Evolutionary conservation across 805 yeast genomes (phyloP).

Genomic region (Zygotorulaspora florentina): DNA sequence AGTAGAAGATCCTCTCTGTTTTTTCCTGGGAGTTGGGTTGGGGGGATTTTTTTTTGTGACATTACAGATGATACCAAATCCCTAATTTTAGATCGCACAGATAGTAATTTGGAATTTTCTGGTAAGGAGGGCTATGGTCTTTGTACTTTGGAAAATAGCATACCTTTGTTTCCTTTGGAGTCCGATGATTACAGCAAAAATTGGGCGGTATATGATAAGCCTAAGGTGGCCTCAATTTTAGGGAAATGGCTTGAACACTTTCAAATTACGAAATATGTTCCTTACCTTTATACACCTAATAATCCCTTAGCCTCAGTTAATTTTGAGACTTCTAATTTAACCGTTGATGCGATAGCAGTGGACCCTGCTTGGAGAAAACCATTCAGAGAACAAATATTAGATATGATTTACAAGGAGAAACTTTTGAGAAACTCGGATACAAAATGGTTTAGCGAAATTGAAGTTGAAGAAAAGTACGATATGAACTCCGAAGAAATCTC

Average conservation of each 20-base stretch:
- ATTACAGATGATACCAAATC: conserved; percentile 31
- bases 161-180: conserved; percentile 53
- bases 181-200: conserved; percentile 51
- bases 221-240: conserved; percentile 16
- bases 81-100: conserved; percentile 19
- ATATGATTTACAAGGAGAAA: conserved; percentile 8
- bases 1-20: conserved; percentile 42
- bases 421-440: not conserved
- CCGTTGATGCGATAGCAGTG: not conserved
- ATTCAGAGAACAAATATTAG: conserved; percentile 12
- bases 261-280: conserved; percentile 45
- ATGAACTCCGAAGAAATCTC: conserved; percentile 6
- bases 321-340: conserved; percentile 14
- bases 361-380: conserved; percentile 12
- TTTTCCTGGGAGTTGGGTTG: conserved; percentile 57
- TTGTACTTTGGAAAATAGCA: conserved; percentile 38
- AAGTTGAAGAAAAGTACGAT: conserved; percentile 14
- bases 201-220: conserved; percentile 40
- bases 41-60: conserved; percentile 56
- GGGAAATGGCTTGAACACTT: conserved; percentile 16
- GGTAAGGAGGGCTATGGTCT: conserved; percentile 2
- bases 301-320: conserved; percentile 35
- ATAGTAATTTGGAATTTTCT: conserved; percentile 9
- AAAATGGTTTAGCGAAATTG: conserved; percentile 17
- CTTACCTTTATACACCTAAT: conserved; percentile 53